A percentile compares a stretch with the other conserved stretches of the same genome.
These are phyloP conservation scores for Yarrowia sp. DNA, from an alignment of 805 yeast genomes.

Conservation along the genomic window DNA sequence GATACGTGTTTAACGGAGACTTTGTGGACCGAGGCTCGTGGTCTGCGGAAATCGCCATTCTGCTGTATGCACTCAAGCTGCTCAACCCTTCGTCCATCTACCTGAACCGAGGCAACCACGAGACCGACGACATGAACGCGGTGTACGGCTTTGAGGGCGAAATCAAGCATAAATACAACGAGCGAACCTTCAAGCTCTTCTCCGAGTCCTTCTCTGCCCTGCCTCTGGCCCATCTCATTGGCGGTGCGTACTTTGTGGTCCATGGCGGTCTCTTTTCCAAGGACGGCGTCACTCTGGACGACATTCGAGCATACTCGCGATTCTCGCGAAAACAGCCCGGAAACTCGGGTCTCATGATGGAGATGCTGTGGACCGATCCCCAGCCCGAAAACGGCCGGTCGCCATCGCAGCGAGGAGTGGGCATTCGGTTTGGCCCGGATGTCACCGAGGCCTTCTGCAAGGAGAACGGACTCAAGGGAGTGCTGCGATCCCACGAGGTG, in stretches of 20 bases:
- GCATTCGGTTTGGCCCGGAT: slow-evolving; percentile 96
- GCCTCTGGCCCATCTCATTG: slow-evolving; percentile 82
- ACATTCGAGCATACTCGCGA: slow-evolving; percentile 67
- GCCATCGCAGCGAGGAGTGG: slow-evolving; percentile 91
- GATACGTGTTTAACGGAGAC: slow-evolving; percentile 91
- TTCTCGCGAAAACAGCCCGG: slow-evolving; percentile 76
- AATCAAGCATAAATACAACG: slow-evolving; percentile 84
- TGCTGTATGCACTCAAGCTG: slow-evolving; percentile 72
- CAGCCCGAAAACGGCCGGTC: slow-evolving; percentile 73
- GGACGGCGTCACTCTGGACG: slow-evolving; percentile 65
- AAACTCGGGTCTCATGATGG: slow-evolving; percentile 91
- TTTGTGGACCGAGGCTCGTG: slow-evolving; percentile 97
- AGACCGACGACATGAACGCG: slow-evolving; percentile 93
- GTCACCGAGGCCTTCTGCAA: slow-evolving; percentile 77
- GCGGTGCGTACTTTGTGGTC: slow-evolving; percentile 76
- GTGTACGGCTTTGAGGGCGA: slow-evolving; percentile 96
- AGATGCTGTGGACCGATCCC: slow-evolving; percentile 96
- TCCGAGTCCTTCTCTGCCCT: slow-evolving; percentile 79
- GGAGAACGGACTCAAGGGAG: slow-evolving; percentile 65
- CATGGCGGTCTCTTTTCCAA: slow-evolving; percentile 94
- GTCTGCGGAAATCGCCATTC: slow-evolving; percentile 93
- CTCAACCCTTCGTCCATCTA: slow-evolving; percentile 66
- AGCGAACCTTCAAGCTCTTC: slow-evolving; percentile 74
- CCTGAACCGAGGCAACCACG: slow-evolving; percentile 94
- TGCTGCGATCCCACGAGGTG: slow-evolving; percentile 93